Evolutionary conservation across 2,329 filamentous ascomycete genomes (phyloP).

Genomic region (Exophiala mesophila): DNA sequence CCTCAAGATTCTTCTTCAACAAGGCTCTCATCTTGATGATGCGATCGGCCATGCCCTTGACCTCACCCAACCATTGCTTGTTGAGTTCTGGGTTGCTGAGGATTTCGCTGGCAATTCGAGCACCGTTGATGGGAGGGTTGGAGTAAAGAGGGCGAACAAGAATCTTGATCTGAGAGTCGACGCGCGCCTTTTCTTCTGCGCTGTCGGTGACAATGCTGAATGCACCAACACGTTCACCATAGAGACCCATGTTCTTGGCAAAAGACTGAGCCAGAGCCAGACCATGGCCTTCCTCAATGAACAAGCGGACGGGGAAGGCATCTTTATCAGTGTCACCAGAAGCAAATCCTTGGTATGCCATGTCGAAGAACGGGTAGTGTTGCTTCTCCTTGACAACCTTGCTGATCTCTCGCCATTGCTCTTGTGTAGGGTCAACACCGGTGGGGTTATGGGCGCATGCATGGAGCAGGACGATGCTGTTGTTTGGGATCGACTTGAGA

Average conservation of each 20-base stretch:
- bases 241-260: conserved; percentile 67
- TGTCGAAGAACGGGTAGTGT: conserved; percentile 97
- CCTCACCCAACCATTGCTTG: conserved; percentile 90
- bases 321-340: conserved; percentile 88
- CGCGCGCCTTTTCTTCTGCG: conserved; percentile 85
- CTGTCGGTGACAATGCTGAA: conserved; percentile 88
- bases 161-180: conserved; percentile 98
- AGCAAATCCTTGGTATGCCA: conserved; percentile 98
- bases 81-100: conserved; percentile 80
- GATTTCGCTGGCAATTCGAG: conserved; percentile 87
- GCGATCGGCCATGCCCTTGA: conserved; percentile 98
- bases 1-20: conserved; percentile 90
- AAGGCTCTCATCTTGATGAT: conserved; percentile 98
- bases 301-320: conserved; percentile 88
- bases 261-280: conserved; percentile 88
- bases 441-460: conserved; percentile 98
- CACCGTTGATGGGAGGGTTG: conserved; percentile 94
- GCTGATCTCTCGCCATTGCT: conserved; percentile 91
- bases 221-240: conserved; percentile 79
- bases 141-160: conserved; percentile 95
- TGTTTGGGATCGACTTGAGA: conserved; percentile 80
- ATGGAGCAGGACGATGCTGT: conserved; percentile 88
- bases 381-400: conserved; percentile 76
- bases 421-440: conserved; percentile 84
- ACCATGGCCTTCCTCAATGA: conserved; percentile 86